Evolutionary conservation across 768 basidiomycete species (phyloP).

Genomic region (Mycena alexandri): DNA sequence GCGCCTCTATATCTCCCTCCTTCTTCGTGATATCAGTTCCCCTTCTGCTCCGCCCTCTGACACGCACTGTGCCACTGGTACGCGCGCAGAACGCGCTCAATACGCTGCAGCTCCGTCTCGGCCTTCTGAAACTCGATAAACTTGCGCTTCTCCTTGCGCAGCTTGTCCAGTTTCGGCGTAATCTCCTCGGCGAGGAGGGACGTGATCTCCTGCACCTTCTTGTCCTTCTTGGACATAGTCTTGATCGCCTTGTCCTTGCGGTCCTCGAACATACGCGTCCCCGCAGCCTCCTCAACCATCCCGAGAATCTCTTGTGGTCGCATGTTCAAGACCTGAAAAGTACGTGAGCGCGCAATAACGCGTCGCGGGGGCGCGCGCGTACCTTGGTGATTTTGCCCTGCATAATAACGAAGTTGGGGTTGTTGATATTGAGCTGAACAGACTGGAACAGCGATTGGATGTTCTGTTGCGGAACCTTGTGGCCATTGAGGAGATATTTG

Average conservation of each 20-base stretch:
- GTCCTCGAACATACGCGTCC: slow-evolving; percentile 99
- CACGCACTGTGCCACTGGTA: slow-evolving; percentile 86
- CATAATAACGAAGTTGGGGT: slow-evolving; percentile 99
- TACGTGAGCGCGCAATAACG: background rate
- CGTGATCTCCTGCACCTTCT: slow-evolving; percentile 91
- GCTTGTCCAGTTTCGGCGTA: slow-evolving; percentile 91
- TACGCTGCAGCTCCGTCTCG: slow-evolving; percentile 86
- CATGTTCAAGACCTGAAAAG: slow-evolving; percentile 89
- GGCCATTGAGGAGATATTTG: slow-evolving; percentile 96
- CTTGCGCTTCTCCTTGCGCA: slow-evolving; percentile 89
- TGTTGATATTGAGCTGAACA: slow-evolving; percentile 99
- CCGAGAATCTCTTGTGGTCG: slow-evolving; percentile 96
- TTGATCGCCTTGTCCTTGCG: slow-evolving; percentile 96
- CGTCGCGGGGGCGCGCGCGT: background rate
- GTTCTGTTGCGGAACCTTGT: slow-evolving; percentile 87
- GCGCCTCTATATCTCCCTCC: slow-evolving; percentile 60
- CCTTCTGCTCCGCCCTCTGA: slow-evolving; percentile 65
- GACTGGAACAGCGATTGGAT: slow-evolving; percentile 95
- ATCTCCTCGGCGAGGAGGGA: slow-evolving; percentile 89
- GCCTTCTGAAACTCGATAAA: slow-evolving; percentile 94
- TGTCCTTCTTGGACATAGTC: slow-evolving; percentile 98
- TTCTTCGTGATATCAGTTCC: slow-evolving; percentile 66
- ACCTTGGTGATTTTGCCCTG: slow-evolving; percentile 99
- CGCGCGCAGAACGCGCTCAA: slow-evolving; percentile 85
- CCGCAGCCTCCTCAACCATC: slow-evolving; percentile 98